These are phyloP conservation scores for Isabelozyma pseudorhagii DNA, from an alignment of 805 yeast genomes.

Conservation along the genomic window DNA sequence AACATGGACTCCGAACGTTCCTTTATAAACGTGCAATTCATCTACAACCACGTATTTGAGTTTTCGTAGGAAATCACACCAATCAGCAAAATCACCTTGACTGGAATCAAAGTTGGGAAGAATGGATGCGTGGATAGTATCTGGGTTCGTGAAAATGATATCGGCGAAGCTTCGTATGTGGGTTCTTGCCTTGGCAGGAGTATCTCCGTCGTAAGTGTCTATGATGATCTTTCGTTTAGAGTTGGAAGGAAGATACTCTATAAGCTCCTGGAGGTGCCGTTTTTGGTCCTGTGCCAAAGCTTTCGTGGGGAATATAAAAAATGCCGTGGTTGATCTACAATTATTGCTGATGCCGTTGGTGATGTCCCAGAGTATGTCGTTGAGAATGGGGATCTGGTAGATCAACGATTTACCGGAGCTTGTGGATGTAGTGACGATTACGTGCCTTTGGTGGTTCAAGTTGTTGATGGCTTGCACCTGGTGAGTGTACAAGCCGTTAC, in stretches of 20 bases:
- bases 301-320: slow-evolving; percentile 93
- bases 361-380: slow-evolving; percentile 37
- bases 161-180: slow-evolving; percentile 61
- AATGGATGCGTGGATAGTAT: slow-evolving; percentile 81
- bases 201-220: slow-evolving; percentile 94
- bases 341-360: slow-evolving; percentile 27
- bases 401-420: slow-evolving; percentile 95
- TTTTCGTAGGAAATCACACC: slow-evolving; percentile 66
- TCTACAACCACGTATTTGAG: slow-evolving; percentile 77
- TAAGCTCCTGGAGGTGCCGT: slow-evolving; percentile 63
- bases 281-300: slow-evolving; percentile 97
- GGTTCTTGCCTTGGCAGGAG: slow-evolving; percentile 55
- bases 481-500: slow-evolving; percentile 63
- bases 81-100: slow-evolving; percentile 25
- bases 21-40: slow-evolving; percentile 83
- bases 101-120: slow-evolving; percentile 64
- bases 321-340: slow-evolving; percentile 52
- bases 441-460: slow-evolving; percentile 46
- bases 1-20: slow-evolving; percentile 91
- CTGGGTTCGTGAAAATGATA: slow-evolving; percentile 92
- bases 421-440: slow-evolving; percentile 90
- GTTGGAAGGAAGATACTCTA: slow-evolving; percentile 45
- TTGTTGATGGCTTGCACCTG: slow-evolving; percentile 76
- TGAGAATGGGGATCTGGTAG: slow-evolving; percentile 81
- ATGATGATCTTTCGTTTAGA: slow-evolving; percentile 45